A percentile compares a stretch with the other conserved stretches of the same genome.
Evolutionary conservation across 441 rosid species (phyloP).

Genomic region (Eutrema salsugineum): DNA sequence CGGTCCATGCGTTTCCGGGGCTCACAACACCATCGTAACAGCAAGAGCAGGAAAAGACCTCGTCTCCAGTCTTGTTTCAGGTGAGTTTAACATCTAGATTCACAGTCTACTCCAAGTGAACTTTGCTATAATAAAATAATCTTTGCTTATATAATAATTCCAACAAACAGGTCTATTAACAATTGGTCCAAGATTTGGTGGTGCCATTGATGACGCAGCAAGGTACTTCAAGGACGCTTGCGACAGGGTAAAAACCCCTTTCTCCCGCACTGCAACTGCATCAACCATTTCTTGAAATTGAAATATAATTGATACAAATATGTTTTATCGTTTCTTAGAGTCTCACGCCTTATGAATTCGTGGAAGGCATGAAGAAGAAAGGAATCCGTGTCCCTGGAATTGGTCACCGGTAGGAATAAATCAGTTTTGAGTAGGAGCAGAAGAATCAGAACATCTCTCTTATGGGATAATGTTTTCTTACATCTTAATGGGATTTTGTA

Average conservation of each 20-base stretch:
- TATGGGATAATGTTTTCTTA: not conserved
- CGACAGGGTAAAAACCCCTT: conserved; percentile 51
- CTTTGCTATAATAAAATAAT: not conserved
- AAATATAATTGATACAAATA: not conserved
- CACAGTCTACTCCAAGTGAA: not conserved
- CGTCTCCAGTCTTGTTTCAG: conserved; percentile 93
- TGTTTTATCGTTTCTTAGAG: conserved; percentile 40
- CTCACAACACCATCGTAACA: conserved; percentile 94
- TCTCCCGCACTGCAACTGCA: not conserved
- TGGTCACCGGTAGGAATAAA: conserved; percentile 72
- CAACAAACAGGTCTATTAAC: conserved; percentile 74
- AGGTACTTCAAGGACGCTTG: conserved; percentile 97
- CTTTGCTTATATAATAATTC: conserved; percentile 7
- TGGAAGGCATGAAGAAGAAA: conserved; percentile 94
- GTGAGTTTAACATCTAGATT: conserved; percentile 28
- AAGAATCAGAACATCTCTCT: conserved; percentile 19
- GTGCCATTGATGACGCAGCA: conserved; percentile 97
- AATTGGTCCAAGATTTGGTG: conserved; percentile 98
- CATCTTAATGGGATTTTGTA: conserved; percentile 5
- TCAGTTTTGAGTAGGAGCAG: not conserved
- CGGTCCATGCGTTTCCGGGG: conserved; percentile 97
- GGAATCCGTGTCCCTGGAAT: conserved; percentile 98
- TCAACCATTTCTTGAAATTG: conserved; percentile 1
- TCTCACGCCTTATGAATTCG: conserved; percentile 88
- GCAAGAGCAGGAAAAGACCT: conserved; percentile 99